These are phyloP conservation scores for Pyrus hybrid DNA, from an alignment of 331 rosid genomes.

Conservation along the genomic window DNA sequence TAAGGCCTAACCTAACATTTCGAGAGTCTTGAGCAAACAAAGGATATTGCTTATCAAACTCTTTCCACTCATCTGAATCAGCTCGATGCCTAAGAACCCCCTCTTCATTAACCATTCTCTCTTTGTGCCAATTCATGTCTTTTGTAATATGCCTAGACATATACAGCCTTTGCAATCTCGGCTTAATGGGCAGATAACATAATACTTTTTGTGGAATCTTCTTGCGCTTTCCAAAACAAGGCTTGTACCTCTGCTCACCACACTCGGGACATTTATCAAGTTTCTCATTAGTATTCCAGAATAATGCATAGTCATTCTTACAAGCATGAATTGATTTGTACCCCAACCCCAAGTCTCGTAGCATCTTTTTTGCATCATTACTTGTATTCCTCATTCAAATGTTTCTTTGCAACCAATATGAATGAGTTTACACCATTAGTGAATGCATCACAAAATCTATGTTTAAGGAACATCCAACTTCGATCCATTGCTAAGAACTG, in stretches of 20 bases:
- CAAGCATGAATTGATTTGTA: background rate
- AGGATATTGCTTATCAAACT: background rate
- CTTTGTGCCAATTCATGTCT: background rate
- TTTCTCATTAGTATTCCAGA: background rate
- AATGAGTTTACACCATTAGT: no score
- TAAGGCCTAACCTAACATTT: background rate
- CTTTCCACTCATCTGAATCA: background rate
- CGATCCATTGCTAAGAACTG: no score
- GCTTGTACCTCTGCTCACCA: background rate
- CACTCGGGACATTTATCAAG: background rate
- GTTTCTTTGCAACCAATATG: no score
- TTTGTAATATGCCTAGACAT: background rate
- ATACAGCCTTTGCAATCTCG: no score
- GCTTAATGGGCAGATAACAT: no score
- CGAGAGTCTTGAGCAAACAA: background rate
- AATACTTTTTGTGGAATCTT: background rate
- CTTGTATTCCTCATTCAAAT: no score
- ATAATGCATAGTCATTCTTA: background rate
- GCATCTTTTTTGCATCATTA: background rate
- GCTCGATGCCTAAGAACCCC: background rate
- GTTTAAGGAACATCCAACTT: no score
- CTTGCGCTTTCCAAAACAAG: background rate
- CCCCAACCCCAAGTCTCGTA: background rate
- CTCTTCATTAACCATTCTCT: background rate
- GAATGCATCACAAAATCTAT: no score